phyloP scores from a whole-genome alignment of 2,329 filamentous ascomycete genomes.

The Colletotrichum trifolii region DNA sequence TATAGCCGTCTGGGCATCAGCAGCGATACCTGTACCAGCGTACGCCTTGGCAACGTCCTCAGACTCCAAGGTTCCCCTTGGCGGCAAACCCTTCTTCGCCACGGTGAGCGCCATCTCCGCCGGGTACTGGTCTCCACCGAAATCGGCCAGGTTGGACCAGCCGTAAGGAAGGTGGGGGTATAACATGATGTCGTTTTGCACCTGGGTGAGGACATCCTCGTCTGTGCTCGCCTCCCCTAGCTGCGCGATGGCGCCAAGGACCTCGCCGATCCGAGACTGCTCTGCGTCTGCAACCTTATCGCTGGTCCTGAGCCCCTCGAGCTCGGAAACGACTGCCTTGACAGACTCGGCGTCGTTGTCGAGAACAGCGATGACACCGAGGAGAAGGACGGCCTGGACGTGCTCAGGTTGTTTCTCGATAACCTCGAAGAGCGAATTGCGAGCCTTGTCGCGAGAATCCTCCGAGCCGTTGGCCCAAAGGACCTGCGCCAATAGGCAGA shows the following conservation, averaged over 20 bases:
- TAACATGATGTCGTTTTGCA: conserved; percentile 82
- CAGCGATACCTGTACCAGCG: conserved; percentile 75
- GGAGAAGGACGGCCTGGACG: conserved; percentile 80
- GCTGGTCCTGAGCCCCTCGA: conserved; percentile 77
- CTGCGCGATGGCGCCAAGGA: conserved; percentile 79
- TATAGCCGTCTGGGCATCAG: conserved; percentile 81
- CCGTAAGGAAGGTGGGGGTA: conserved; percentile 82
- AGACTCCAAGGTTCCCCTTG: conserved; percentile 74
- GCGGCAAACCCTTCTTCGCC: conserved; percentile 79
- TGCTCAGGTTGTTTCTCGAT: conserved; percentile 81
- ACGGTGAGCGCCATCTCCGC: conserved; percentile 85
- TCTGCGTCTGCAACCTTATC: conserved; percentile 72
- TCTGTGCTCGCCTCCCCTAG: conserved; percentile 61
- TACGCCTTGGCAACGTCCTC: conserved; percentile 78
- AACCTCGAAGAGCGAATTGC: conserved; percentile 82
- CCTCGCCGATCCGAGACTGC: conserved; percentile 75
- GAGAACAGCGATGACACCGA: conserved; percentile 85
- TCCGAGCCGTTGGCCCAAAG: conserved; percentile 89
- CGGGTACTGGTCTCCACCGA: conserved; percentile 62
- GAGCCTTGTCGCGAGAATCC: conserved; percentile 78
- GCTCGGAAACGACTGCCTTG: conserved; percentile 82
- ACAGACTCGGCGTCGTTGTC: conserved; percentile 83
- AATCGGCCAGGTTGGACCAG: conserved; percentile 79
- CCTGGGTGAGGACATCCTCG: conserved; percentile 68
- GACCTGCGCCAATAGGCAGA: conserved; percentile 89